Percentiles rank a stretch among this genome's conserved stretches.
Conservation (phyloP, 768 basidiomycete species). For the Scleroderma bovista region DNA sequence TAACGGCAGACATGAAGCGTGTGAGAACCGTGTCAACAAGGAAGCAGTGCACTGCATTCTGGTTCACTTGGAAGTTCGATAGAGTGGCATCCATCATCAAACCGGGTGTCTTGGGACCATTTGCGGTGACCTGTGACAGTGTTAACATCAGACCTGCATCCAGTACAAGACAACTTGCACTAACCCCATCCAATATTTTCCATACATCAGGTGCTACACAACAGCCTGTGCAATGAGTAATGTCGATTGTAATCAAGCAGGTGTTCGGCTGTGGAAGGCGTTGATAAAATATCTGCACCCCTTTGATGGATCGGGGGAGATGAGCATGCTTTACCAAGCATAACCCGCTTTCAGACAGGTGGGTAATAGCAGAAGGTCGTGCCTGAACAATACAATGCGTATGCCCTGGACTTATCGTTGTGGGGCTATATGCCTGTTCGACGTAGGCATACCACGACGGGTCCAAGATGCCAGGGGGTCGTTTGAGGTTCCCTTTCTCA, state of each 20-base stretch:
- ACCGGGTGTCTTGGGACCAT: background rate
- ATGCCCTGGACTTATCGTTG: background rate
- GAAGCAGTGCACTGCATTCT: background rate
- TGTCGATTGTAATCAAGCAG: background rate
- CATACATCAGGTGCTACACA: background rate
- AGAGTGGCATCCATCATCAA: background rate
- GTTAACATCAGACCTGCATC: background rate
- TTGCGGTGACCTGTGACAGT: background rate
- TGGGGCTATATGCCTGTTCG: background rate
- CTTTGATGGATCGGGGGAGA: background rate
- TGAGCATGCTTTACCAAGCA: constrained; percentile 1
- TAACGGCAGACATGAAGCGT: background rate
- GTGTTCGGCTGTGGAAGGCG: background rate
- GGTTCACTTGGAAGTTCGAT: background rate
- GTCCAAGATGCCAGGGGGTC: background rate
- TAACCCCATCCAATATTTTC: background rate
- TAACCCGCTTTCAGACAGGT: background rate
- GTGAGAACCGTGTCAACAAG: background rate
- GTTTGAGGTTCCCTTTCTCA: background rate
- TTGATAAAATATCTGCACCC: background rate
- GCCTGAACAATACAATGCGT: background rate
- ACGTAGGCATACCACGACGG: background rate
- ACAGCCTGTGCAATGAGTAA: background rate
- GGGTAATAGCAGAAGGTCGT: background rate
- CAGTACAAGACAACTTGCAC: background rate